Evolutionary conservation across 192 early-diverging fungal species (phyloP).

Genomic region (Linnemannia hyalina): DNA sequence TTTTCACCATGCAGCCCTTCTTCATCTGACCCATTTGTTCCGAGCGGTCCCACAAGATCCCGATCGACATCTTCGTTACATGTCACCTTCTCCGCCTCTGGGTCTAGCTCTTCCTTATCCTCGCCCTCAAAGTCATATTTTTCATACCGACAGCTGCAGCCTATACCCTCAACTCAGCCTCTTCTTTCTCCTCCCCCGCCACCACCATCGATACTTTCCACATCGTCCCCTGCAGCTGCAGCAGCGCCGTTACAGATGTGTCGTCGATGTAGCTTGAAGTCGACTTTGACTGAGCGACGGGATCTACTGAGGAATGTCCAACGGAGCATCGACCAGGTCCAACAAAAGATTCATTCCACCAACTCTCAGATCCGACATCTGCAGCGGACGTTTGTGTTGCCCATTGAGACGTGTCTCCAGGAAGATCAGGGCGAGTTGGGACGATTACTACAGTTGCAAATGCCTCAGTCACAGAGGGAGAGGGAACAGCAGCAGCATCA

Average conservation of each 20-base stretch:
- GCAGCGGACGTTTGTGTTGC: slow-evolving; percentile 8
- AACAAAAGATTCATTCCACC: background rate
- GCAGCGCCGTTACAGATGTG: background rate
- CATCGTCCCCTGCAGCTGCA: background rate
- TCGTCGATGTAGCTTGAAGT: background rate
- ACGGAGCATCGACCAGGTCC: background rate
- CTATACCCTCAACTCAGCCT: background rate
- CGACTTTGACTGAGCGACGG: background rate
- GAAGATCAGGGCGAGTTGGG: background rate
- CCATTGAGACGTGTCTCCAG: background rate
- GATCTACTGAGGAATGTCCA: background rate
- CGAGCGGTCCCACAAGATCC: background rate
- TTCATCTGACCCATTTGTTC: background rate
- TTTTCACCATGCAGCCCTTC: background rate
- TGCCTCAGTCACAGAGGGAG: background rate
- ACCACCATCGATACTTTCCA: background rate
- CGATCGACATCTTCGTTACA: background rate
- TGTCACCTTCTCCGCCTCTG: background rate
- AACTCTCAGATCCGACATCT: slow-evolving; percentile 6
- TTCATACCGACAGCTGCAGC: background rate
- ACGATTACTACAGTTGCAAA: background rate
- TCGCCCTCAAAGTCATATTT: no score
- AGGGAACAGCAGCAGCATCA: background rate
- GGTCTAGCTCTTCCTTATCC: background rate
- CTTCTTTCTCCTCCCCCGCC: background rate